Evolutionary conservation across 2,329 filamentous ascomycete species (phyloP).

Genomic region (Calonectria leucothoes): DNA sequence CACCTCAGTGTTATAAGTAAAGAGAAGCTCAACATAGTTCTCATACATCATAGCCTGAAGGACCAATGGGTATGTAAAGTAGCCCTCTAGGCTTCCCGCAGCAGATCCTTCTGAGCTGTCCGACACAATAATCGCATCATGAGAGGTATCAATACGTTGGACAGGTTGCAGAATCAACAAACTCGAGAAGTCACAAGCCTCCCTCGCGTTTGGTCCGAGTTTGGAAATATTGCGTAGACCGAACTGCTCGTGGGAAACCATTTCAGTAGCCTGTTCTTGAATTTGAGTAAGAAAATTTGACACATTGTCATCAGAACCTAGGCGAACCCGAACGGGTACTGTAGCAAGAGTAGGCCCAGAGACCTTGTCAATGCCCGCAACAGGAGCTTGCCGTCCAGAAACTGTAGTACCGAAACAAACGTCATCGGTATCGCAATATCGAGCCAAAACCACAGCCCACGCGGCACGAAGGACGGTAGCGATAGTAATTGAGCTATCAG

Average conservation of each 20-base stretch:
- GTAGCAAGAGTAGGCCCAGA: constrained; percentile 5
- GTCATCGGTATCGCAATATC: background rate
- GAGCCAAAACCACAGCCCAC: constrained; percentile 4
- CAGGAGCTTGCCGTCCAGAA: constrained; percentile 6
- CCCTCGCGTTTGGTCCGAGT: background rate
- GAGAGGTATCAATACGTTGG: background rate
- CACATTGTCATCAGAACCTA: background rate
- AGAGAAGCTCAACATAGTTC: background rate
- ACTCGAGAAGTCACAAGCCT: background rate
- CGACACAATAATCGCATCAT: background rate
- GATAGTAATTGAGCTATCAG: background rate
- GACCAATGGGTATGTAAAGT: background rate
- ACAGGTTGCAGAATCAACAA: background rate
- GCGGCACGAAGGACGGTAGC: constrained; percentile 3
- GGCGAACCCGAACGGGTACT: background rate
- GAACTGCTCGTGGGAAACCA: constrained; percentile 3
- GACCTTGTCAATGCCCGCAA: constrained; percentile 1
- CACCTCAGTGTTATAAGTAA: background rate
- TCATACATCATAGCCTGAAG: background rate
- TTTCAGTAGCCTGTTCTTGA: constrained; percentile 1
- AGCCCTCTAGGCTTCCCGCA: background rate
- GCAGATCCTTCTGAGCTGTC: background rate
- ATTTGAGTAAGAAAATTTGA: background rate
- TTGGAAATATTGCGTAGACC: constrained; percentile 1
- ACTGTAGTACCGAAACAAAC: constrained; percentile 4